Conservation (phyloP, 148 eudicot genomes). For the Persicaria tinctoria region DNA sequence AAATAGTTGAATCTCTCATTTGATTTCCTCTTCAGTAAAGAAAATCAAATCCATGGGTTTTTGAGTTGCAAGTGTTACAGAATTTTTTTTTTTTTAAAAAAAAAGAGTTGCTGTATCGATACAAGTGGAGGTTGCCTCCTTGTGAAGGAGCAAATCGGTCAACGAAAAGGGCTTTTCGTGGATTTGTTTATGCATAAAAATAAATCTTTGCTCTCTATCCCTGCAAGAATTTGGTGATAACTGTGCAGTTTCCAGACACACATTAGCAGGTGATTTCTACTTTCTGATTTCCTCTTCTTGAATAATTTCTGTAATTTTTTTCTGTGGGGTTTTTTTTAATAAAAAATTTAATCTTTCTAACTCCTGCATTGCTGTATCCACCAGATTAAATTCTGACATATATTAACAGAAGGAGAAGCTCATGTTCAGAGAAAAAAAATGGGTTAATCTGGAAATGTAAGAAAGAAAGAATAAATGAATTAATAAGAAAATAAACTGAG, state of each 20-base stretch:
- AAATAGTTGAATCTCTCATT: too few species aligned
- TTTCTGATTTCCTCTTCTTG: not conserved
- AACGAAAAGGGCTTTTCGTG: conserved; percentile 8
- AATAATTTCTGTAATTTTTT: not conserved
- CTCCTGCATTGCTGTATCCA: not conserved
- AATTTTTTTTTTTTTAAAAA: not conserved
- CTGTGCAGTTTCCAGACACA: conserved; percentile 6
- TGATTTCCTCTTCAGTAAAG: too few species aligned
- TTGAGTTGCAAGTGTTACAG: too few species aligned
- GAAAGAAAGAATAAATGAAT: not conserved
- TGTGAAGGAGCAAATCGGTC: conserved; percentile 12
- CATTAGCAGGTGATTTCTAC: conserved; percentile 10
- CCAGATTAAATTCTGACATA: not conserved
- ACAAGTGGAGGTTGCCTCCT: conserved; percentile 9
- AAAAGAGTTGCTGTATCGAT: not conserved
- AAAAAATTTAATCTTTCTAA: not conserved
- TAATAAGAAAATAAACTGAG: not conserved
- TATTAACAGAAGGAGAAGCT: not conserved
- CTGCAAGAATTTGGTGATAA: conserved; percentile 14
- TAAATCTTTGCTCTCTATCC: not conserved
- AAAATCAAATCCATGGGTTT: too few species aligned
- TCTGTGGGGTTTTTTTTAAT: too few species aligned
- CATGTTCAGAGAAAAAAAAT: not conserved
- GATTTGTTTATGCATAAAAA: not conserved
- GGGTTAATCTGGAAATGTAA: not conserved